Evolutionary conservation across 257 asterid genomes (phyloP), one percentile per base, ranked within the genome.

Genomic region (Lantana camara): DNA sequence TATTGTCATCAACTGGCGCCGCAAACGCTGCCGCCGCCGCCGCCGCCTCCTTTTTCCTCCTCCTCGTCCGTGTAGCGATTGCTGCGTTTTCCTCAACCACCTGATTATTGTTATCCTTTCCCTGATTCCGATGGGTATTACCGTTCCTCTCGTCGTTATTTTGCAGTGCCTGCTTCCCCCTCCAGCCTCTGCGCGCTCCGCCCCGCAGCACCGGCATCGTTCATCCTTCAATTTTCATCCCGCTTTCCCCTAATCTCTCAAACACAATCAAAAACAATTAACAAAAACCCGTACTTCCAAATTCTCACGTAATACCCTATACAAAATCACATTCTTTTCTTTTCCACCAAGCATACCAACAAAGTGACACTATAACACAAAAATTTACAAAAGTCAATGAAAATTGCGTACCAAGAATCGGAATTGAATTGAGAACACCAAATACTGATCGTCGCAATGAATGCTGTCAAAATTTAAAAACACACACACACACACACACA

Each of bases 121-220:
- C 72, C 54, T 14, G 71, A 40, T 68, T 75, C 60, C 7, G 75
- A 64, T 77, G 65, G 11, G 53, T 63, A 63, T 15, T 53, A 45
- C 1, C 44, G 42, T 46, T 45, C 14, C 32, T 56, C 13, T 6
- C 40, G 69, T 17, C 60, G 63, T 63, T 64, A 68, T 56, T 70
- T 57, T 47, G 68, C 76, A 68, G 68, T 64, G 62, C 48, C 73
- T 55, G 72, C 75, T 70, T 63, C 67, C 74, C 51, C 79, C 83
- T 71, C 74, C 94, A 75, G 69, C 91, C 97, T 79, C 93, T 69
- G 78, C 94, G 82, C 73, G 41, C 85, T 81, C 87, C 93, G 38
- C 87, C 85, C 80, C 89, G 93, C 81, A 61, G 72, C 68, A 79
- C 90, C 77, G 91, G 91, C 97, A 89, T 89, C 79, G 75, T 83